Evolutionary conservation across 2,329 filamentous ascomycete genomes (phyloP).

Genomic region (Talaromyces sp.): DNA sequence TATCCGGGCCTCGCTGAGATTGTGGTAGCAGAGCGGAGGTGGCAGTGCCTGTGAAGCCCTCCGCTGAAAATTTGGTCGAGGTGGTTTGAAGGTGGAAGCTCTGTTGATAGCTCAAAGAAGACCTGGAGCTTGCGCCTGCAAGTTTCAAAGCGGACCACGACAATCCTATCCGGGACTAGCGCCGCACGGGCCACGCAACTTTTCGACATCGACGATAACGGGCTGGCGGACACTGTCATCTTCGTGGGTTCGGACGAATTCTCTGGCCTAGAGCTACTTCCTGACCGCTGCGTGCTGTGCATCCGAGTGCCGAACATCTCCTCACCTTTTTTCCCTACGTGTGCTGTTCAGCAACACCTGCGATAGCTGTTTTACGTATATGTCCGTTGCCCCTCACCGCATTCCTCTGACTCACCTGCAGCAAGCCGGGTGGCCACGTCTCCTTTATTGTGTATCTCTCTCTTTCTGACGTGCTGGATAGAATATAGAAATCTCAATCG

Average conservation of each 20-base stretch:
- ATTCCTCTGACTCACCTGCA: not conserved
- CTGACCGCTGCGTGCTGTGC: not conserved
- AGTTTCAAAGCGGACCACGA: constrained; percentile 7
- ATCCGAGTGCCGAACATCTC: not conserved
- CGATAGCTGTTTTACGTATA: not conserved
- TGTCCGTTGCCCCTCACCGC: not conserved
- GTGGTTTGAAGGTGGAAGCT: constrained; percentile 17
- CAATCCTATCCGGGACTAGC: constrained; percentile 28
- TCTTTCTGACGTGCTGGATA: not conserved
- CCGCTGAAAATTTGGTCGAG: constrained; percentile 9
- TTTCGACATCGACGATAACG: not conserved
- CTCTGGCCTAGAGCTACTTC: not conserved
- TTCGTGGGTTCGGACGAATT: not conserved
- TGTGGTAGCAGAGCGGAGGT: not conserved
- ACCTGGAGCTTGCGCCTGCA: constrained; percentile 14
- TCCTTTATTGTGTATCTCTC: not conserved
- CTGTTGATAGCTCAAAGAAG: constrained; percentile 22
- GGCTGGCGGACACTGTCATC: not conserved
- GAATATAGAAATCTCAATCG: not conserved
- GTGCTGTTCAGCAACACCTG: not conserved
- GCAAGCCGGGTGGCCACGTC: not conserved
- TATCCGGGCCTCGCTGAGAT: constrained; percentile 11
- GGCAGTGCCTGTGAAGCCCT: constrained; percentile 4
- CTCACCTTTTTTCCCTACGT: not conserved
- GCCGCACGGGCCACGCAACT: constrained; percentile 14